Evolutionary conservation across 768 basidiomycete genomes (phyloP), one percentile per base, ranked within the genome.

Genomic region (Podaxis carcinomalis): DNA sequence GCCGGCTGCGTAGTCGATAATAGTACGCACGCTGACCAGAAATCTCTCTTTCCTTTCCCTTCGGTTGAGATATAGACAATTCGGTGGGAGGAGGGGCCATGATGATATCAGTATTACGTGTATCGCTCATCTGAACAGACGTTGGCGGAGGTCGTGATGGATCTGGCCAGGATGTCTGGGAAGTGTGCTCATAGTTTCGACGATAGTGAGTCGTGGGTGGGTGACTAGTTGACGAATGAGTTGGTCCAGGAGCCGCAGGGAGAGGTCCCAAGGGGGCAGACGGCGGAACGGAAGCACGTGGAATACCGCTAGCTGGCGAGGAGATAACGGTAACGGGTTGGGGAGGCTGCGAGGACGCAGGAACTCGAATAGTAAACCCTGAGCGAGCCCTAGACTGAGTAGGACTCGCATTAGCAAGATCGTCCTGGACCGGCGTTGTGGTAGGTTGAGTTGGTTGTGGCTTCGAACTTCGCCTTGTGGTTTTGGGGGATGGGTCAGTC

Each of bases 181-280:
- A 51, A 25, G 56, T 58, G 6, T 61, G 23, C 21, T 69, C 68
- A 57, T 69, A 66, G 51, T 69, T 58, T 13, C 61, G 58, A 27
- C 59, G 49, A 62, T 67, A 62, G 42, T 68, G 66, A 39, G 49
- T 36, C 6, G 57, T 51, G 21, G 51, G 10, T 57, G 50, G 35
- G 14, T 51, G 54, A 27, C 11, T 62, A 44, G 32, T 36, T 11
- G 59, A 49, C 11, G 35, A 19, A 55, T 61, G 49, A 14, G 23
- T 28, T 23, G 54, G 9, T 5, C 37, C 40, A n/a, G 35, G 56
- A 50, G 23, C 19, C 21, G 27, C 13, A 7, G 47, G 32, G 9
- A 42, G n/a, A 21, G 28, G 4, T 14, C n/a, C 39, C 32, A 49
- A 25, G 14, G 59, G 53, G 14, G 35, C 13, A 4, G 53, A 9